Conservation (phyloP, 2,329 filamentous ascomycete species). For the Mycosphaerelloides madeirae region DNA sequence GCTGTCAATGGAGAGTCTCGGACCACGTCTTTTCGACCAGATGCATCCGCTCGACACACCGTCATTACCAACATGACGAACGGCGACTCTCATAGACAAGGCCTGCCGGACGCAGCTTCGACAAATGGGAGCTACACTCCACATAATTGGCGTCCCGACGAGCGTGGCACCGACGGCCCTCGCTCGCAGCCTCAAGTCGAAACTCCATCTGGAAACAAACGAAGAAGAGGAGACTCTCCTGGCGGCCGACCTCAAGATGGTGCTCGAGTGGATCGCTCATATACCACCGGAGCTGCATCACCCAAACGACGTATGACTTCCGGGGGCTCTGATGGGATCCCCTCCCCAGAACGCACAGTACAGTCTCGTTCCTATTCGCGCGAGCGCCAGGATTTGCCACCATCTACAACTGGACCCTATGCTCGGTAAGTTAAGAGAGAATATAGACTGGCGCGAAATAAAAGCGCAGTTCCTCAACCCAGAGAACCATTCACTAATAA, state of each 20-base stretch:
- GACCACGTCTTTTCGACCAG: conserved; percentile 15
- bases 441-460: background rate
- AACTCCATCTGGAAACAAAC: conserved; percentile 15
- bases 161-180: background rate
- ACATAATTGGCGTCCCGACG: conserved; percentile 22
- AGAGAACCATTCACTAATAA: background rate
- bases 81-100: background rate
- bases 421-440: conserved; percentile 2
- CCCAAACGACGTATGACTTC: conserved; percentile 21
- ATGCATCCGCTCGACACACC: conserved; percentile 6
- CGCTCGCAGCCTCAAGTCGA: background rate
- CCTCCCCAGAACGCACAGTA: background rate
- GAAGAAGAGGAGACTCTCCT: conserved; percentile 21
- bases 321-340: conserved; percentile 13
- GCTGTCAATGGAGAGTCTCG: conserved; percentile 29
- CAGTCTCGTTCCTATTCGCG: background rate
- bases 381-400: background rate
- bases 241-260: conserved; percentile 7
- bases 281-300: conserved; percentile 8
- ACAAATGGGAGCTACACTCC: conserved; percentile 8
- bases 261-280: background rate
- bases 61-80: background rate
- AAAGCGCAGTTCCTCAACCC: background rate
- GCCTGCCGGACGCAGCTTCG: background rate
- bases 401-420: conserved; percentile 1